Evolutionary conservation across 2,329 filamentous ascomycete species (phyloP), one percentile per base, ranked within the genome.

Genomic region (Penicillium sp.): DNA sequence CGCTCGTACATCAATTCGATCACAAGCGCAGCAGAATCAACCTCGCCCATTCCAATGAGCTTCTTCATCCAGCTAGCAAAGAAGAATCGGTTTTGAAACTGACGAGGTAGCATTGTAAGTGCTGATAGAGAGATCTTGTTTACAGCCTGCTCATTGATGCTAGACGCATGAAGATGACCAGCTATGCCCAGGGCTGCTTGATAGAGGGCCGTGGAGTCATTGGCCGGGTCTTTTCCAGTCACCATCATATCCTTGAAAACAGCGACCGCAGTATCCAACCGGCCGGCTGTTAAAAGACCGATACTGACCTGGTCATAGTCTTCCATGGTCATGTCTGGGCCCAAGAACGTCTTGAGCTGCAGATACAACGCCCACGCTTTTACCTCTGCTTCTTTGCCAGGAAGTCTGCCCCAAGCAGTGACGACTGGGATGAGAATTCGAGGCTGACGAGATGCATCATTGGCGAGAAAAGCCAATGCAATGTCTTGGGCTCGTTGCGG

Each of bases 201-300:
- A 44, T 70, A 73, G n/a, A 71, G 53, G n/a, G 60, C 55, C 3
- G 62, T 64, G 15, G 64, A 70, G 34, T 70, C 65, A n/a, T 65
- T 56, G n/a, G 60, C 56, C 7, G 63, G 62, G 30, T 65, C 65
- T 40, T 64, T 59, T 6, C 75, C 74, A 3, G 76, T 75, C 40
- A 79, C 77, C 79, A 94, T 88, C 87, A 95, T 93, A 59, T 95
- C 86, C 50, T 83, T 85, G 61, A 94, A 94, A 0, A 86, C 78
- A 36, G 79, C 77, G 37, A 90, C 72, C 1, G 85, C 85, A 42
- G 80, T 73, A 42, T 83, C 75, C 4, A 77, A 71, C 41, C 80
- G 72, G 36, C 79, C 76, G 5, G 77, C 73, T 14, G 79, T 71
- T 16, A 95, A 66, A 54, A 94, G 85, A 30, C 76, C 76, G 13